A percentile compares a stretch with the other conserved stretches of the same genome.
Conservation (phyloP, 2,329 filamentous ascomycete genomes). For the Fusarium musae region DNA sequence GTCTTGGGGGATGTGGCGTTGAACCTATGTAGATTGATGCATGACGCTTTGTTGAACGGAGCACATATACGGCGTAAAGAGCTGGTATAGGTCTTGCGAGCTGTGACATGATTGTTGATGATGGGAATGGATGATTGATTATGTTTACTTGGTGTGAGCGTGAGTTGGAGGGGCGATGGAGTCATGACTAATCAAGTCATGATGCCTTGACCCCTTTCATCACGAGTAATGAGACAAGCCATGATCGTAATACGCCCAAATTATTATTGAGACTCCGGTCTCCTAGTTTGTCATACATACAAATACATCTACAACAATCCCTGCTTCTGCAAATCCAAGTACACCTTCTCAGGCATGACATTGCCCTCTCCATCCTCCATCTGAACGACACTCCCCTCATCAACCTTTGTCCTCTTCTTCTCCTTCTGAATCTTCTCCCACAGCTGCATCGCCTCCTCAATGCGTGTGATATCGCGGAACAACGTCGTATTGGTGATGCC, state of each 20-base stretch:
- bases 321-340: slow-evolving; percentile 93
- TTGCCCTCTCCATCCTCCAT: slow-evolving; percentile 99
- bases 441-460: slow-evolving; percentile 86
- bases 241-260: not conserved
- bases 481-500: slow-evolving; percentile 92
- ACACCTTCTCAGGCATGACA: slow-evolving; percentile 99
- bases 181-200: slow-evolving; percentile 39
- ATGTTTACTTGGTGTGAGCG: slow-evolving; percentile 33
- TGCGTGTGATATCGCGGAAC: slow-evolving; percentile 93
- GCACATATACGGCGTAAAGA: slow-evolving; percentile 92
- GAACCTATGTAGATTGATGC: slow-evolving; percentile 87
- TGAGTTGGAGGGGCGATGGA: slow-evolving; percentile 40
- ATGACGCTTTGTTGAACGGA: slow-evolving; percentile 82
- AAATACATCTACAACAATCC: slow-evolving; percentile 72
- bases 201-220: slow-evolving; percentile 13
- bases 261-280: not conserved
- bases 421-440: slow-evolving; percentile 95
- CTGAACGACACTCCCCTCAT: slow-evolving; percentile 88
- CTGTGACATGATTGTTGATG: slow-evolving; percentile 51
- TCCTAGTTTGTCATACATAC: slow-evolving; percentile 11
- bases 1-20: slow-evolving; percentile 86
- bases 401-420: slow-evolving; percentile 79
- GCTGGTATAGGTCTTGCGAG: slow-evolving; percentile 76
- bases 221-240: not conserved
- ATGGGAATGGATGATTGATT: not conserved